phyloP scores from a whole-genome alignment of 257 asterid genomes.

The Paulownia fortunei region DNA sequence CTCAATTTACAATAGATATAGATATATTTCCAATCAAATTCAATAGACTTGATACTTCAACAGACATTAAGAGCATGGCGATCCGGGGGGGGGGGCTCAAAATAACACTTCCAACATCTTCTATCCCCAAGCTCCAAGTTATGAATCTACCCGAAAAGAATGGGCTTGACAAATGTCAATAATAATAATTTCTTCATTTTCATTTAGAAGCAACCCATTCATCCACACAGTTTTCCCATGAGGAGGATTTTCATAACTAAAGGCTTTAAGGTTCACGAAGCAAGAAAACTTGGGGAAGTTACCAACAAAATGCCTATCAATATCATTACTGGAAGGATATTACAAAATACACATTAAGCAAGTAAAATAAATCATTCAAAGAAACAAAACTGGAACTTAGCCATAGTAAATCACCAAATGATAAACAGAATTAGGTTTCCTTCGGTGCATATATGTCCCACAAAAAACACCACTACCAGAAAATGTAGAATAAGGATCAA shows the following conservation, averaged over 20 bases:
- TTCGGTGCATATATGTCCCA: background rate
- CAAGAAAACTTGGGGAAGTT: background rate
- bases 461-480: background rate
- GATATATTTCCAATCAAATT: too few relatives aligned
- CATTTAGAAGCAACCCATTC: background rate
- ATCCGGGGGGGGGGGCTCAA: too few relatives aligned
- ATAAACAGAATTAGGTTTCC: background rate
- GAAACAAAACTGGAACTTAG: background rate
- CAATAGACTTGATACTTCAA: background rate
- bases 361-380: background rate
- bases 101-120: background rate
- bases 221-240: background rate
- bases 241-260: background rate
- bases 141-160: background rate
- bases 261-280: background rate
- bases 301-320: background rate
- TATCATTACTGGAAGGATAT: too few relatives aligned
- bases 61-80: too few relatives aligned
- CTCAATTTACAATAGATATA: too few relatives aligned
- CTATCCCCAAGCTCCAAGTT: background rate
- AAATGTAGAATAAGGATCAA: background rate
- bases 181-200: background rate
- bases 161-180: background rate
- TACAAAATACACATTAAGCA: too few relatives aligned
- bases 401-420: background rate